Evolutionary conservation across 2,329 filamentous ascomycete species (phyloP).

Genomic region (Cylindrodendrum hubeiense): DNA sequence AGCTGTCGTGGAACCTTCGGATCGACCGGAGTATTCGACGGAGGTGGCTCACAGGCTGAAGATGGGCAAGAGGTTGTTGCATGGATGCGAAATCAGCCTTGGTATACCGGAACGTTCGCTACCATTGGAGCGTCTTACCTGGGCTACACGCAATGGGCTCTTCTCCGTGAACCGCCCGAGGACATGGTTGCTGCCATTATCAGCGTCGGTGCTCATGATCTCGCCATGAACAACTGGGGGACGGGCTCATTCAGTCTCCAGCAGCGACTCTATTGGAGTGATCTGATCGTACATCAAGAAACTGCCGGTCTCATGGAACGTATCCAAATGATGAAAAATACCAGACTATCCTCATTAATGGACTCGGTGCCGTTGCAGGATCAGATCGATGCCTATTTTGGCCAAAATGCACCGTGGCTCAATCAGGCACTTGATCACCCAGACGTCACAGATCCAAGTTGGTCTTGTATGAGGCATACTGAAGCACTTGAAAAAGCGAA

Average conservation of each 20-base stretch:
- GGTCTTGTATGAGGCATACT: background rate
- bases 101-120: background rate
- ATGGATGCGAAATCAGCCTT: background rate
- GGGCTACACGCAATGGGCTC: background rate
- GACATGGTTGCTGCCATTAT: background rate
- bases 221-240: background rate
- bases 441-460: background rate
- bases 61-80: background rate
- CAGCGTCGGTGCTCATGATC: background rate
- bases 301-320: background rate
- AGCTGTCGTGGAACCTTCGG: constrained; percentile 6
- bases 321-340: background rate
- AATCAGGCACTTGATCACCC: background rate
- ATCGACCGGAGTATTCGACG: constrained; percentile 6
- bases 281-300: background rate
- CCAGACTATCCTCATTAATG: background rate
- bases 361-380: background rate
- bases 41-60: background rate
- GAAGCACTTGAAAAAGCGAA: background rate
- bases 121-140: background rate
- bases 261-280: background rate
- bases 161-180: background rate
- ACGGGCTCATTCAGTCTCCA: background rate
- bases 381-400: background rate
- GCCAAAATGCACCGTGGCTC: background rate